Base-by-base conservation (phyloP, 345 rosid species). In the Garcia nutans region DNA sequence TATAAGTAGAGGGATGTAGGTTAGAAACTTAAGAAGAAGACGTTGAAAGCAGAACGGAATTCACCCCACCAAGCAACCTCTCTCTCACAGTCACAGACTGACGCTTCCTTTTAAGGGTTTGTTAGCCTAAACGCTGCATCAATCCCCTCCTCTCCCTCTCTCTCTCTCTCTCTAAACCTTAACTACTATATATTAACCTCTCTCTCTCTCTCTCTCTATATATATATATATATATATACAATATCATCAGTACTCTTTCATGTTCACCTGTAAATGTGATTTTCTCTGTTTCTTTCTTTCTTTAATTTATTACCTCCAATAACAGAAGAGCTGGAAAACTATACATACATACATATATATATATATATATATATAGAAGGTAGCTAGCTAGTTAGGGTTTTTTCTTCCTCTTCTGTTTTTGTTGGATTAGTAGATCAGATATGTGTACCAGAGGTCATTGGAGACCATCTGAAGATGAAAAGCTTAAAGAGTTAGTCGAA, bases 81-180 rank as follows among this genome's bases (percentile, higher is more conserved):
- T 28, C 31, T 28, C 31, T 28, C 31, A 28, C 31, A 28, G 31
- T 28, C 31, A 28, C 31, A 28, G 31, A 28, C 31, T 28, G 41
- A 28, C 63, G 85, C 77, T 87, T 84, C 87, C 88, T 86, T 87
- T 80, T 78, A 86, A 84, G 69, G 66, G 82, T 87, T 85, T 81
- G 93, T 91, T 89, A 89, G 96, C 84, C 92, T 74, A 84, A 78
- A 89, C 85, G 90, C 91, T 85, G 87, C 94, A 85, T 88, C 93
- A 86, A 72, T 83, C 84, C 72, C 87, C 49, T 69, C 78, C 56
- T 47, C 57, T 49, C 75, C 64, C 44, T 42, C 6, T 68, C 42
- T 47, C 13, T 61, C 24, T 28, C 31, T 28, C 31, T 28, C 2
- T 28, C 31, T 28, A 28, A 28, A 1, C 31, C 31, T 28, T 28